Conservation (phyloP, 208 protist genomes). For the Acanthamoeba castellanii region DNA sequence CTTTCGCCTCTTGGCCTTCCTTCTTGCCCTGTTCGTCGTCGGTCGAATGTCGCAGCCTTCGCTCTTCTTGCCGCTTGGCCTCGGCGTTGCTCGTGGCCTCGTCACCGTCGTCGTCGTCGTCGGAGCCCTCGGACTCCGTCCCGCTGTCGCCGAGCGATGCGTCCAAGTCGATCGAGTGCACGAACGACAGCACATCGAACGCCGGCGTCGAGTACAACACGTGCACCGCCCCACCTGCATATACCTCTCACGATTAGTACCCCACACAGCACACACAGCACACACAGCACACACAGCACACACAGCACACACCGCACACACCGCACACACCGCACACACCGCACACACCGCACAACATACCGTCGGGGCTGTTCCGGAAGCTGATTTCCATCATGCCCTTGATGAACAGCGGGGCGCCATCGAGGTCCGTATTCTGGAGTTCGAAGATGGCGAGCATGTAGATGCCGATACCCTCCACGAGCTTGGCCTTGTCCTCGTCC, state of each 20-base stretch:
- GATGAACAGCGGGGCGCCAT: slow-evolving; percentile 57
- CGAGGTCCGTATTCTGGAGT: slow-evolving; percentile 51
- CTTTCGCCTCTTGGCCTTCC: neutral
- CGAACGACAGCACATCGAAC: slow-evolving; percentile 55
- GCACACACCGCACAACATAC: neutral
- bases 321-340: no score
- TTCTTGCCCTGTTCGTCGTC: neutral
- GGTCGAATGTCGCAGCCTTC: neutral
- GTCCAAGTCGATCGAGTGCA: slow-evolving; percentile 59
- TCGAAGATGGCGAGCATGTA: slow-evolving; percentile 69
- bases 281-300: no score
- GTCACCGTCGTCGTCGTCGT: neutral
- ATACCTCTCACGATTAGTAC: neutral
- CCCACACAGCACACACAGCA: neutral
- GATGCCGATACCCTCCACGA: slow-evolving; percentile 48
- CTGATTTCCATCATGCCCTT: slow-evolving; percentile 68
- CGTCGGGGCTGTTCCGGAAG: slow-evolving; percentile 31
- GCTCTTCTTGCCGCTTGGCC: neutral
- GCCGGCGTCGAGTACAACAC: slow-evolving; percentile 45
- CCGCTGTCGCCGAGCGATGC: neutral
- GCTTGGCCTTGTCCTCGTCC: slow-evolving; percentile 47
- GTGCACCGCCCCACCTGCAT: slow-evolving; percentile 3
- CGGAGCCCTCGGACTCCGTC: neutral
- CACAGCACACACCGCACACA: neutral
- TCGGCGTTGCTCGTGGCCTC: neutral